Percentiles rank a stretch among this genome's conserved stretches.
phyloP scores from a whole-genome alignment of 768 basidiomycete genomes.

The Hypsizygus marmoreus region DNA sequence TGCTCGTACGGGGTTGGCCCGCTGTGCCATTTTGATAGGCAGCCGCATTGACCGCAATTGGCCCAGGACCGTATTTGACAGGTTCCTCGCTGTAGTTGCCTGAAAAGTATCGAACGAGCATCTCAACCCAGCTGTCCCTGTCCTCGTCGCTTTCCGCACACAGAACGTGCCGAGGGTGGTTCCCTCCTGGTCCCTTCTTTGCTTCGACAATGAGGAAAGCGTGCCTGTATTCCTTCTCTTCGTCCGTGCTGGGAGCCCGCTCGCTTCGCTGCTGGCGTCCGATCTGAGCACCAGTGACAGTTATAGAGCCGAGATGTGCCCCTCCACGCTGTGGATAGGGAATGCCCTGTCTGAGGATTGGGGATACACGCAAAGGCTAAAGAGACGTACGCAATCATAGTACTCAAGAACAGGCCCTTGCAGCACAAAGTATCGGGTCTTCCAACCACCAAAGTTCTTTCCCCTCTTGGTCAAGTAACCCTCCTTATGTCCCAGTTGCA shows the following conservation, averaged over 20 bases:
- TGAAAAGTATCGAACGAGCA: conserved; percentile 85
- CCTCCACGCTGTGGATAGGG: conserved; percentile 74
- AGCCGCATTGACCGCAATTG: conserved; percentile 23
- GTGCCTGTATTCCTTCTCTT: conserved; percentile 94
- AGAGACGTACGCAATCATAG: conserved; percentile 83
- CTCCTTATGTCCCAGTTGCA: conserved; percentile 86
- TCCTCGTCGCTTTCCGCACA: conserved; percentile 96
- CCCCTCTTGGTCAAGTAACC: conserved; percentile 96
- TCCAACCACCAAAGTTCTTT: conserved; percentile 98
- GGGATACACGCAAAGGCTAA: conserved; percentile 9
- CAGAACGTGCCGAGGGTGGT: conserved; percentile 83
- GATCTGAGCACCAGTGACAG: conserved; percentile 91
- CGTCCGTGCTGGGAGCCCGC: conserved; percentile 56
- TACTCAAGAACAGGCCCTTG: conserved; percentile 91
- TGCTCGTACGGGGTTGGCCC: conserved; percentile 59
- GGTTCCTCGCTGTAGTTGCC: conserved; percentile 80
- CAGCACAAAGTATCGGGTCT: conserved; percentile 92
- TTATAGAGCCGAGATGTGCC: conserved; percentile 86
- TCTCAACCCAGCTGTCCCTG: conserved; percentile 92
- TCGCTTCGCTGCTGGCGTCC: conserved; percentile 84
- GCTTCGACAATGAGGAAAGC: conserved; percentile 96
- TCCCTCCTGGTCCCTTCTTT: conserved; percentile 68
- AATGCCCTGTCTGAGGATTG: conserved; percentile 13
- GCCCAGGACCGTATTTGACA: conserved; percentile 38
- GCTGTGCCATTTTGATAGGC: conserved; percentile 25